Base-by-base conservation (phyloP, 2,329 filamentous ascomycete genomes). In the Fusarium poae region DNA sequence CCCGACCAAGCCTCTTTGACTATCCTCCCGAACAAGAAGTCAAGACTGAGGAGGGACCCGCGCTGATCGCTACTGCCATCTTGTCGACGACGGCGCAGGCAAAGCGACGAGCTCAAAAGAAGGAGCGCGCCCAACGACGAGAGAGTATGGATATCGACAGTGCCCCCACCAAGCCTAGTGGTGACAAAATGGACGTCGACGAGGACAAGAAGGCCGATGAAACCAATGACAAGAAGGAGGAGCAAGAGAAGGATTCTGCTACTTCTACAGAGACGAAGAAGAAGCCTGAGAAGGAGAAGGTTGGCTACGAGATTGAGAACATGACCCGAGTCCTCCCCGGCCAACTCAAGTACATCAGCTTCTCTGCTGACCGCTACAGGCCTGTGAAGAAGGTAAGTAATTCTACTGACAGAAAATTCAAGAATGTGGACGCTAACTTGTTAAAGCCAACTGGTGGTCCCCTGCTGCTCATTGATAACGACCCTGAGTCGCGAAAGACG, bases 61-160 rank as follows among this genome's bases (percentile, higher is more conserved):
- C 97, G 65, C 89, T 97, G 80, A 93, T 99, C 71, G 96, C 97
- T 72, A 97, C 96, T 12, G 96, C 97, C 25, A 93, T 99, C 43
- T 85, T 99, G 20, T 98, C 95, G 4, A 99, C 97, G 6, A 99
- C 96, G 3, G 95, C 95, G 2, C 96, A 98, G 80, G 96, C 97
- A 68, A 97, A 97, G 84, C 92, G 97, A 74, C 89, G 96, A 74
- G 95, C 95, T 3, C 92, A 97, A 79, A 94, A 93, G 81, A 97
- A 97, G 81, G 96, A 97, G 82, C 91, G 92, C 68, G 92, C 96
- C 37, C 92, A 94, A 76, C 88, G 93, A 65, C 88, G 92, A 15
- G 95, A 97, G 81, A 97, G 93, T 82, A 98, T 99, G 94, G 95
- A 98, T 70, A 86, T 97, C 50, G 95, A 98, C 75, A 86, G 90